Conservation (phyloP, 805 yeast species). For the Clavispora carvajalis region DNA sequence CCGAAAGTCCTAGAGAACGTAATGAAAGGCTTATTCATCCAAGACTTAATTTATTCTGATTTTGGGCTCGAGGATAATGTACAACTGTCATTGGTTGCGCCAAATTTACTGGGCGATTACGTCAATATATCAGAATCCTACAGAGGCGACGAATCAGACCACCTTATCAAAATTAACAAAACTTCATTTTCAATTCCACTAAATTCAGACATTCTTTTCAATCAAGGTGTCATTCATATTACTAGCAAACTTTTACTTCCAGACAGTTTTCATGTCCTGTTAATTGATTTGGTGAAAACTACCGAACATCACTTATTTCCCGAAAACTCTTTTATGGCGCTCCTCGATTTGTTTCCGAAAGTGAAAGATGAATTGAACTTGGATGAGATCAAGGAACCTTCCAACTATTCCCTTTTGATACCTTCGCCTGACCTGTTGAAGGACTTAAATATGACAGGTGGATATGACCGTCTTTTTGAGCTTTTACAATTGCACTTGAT, state of each 20-base stretch:
- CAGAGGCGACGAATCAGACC: constrained; percentile 17
- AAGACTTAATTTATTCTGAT: constrained; percentile 66
- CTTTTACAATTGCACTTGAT: constrained; percentile 67
- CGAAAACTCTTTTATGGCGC: constrained; percentile 34
- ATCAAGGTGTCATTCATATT: constrained; percentile 82
- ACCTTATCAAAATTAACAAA: constrained; percentile 25
- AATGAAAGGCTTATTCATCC: constrained; percentile 54
- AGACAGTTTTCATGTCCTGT: constrained; percentile 43
- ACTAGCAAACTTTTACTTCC: constrained; percentile 57
- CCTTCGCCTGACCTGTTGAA: constrained; percentile 60
- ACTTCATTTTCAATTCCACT: constrained; percentile 31
- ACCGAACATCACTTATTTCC: constrained; percentile 33
- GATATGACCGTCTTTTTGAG: constrained; percentile 40
- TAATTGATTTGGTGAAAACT: constrained; percentile 51
- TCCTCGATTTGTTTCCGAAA: constrained; percentile 40
- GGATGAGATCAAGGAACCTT: constrained; percentile 20
- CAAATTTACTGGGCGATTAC: constrained; percentile 25
- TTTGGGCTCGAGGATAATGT: constrained; percentile 27
- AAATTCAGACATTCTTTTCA: constrained; percentile 65
- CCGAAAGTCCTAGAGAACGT: constrained; percentile 45
- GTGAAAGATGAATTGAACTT: constrained; percentile 39
- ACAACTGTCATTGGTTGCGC: constrained; percentile 9
- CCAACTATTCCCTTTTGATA: constrained; percentile 55
- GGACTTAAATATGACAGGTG: constrained; percentile 44
- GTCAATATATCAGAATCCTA: constrained; percentile 18